Evolutionary conservation across 768 basidiomycete genomes (phyloP).

Genomic region (Aureoboletus auriporus): DNA sequence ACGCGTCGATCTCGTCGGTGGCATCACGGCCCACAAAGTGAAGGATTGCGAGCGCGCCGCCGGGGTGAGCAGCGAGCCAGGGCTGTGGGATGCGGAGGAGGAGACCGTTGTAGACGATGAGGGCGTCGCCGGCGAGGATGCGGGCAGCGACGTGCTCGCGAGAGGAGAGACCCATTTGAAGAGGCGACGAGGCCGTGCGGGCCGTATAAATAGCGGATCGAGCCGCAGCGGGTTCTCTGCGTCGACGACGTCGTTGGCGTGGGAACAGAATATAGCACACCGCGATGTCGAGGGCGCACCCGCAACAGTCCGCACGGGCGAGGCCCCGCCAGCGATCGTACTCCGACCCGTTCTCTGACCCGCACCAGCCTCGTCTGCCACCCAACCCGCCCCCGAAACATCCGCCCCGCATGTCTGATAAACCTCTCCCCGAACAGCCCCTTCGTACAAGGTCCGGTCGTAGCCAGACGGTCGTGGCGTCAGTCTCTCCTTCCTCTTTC

Average conservation of each 20-base stretch:
- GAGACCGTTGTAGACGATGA: conserved; percentile 67
- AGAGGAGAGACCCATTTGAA: conserved; percentile 37
- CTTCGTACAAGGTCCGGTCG: conserved; percentile 49
- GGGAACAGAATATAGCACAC: too few relatives aligned
- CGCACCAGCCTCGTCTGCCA: conserved; percentile 39
- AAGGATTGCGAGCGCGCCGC: conserved; percentile 81
- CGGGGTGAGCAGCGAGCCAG: conserved; percentile 89
- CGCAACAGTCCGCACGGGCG: conserved; percentile 20
- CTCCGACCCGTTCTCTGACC: conserved; percentile 54
- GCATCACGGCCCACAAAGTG: conserved; percentile 97
- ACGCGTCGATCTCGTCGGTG: conserved; percentile 90
- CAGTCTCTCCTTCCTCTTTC: conserved; percentile 10
- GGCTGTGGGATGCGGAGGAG: conserved; percentile 61
- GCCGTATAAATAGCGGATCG: conserved; percentile 13
- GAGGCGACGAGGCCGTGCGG: not conserved
- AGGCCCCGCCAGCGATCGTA: conserved; percentile 42
- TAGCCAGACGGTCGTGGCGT: conserved; percentile 48
- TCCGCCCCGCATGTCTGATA: conserved; percentile 25
- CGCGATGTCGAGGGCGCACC: too few relatives aligned
- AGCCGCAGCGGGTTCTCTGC: too few relatives aligned
- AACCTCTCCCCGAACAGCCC: conserved; percentile 27
- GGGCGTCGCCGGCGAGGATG: conserved; percentile 70
- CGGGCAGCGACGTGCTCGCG: conserved; percentile 60
- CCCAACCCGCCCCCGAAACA: conserved; percentile 32
- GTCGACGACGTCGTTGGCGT: too few relatives aligned